Evolutionary conservation across 208 protist genomes (phyloP).

Genomic region (Plasmodiophora brassicae): DNA sequence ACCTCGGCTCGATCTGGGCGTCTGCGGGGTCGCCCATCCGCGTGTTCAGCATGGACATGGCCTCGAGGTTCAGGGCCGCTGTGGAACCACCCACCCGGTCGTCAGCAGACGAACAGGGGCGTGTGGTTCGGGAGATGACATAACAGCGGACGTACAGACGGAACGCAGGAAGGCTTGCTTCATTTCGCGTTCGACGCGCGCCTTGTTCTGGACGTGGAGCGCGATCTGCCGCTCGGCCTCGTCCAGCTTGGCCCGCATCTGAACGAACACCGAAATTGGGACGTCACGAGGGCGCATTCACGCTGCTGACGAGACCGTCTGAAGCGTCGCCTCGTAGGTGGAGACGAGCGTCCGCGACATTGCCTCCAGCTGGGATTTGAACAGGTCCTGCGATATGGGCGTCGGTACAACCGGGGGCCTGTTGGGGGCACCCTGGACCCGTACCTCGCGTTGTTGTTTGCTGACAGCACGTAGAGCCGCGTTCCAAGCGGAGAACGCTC

Average conservation of each 20-base stretch:
- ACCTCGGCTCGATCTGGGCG: too few species aligned
- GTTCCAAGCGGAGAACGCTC: too few species aligned
- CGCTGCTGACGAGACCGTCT: too few species aligned
- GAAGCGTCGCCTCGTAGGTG: background rate
- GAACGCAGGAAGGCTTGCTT: background rate
- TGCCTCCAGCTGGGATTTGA: background rate
- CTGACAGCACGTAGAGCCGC: too few species aligned
- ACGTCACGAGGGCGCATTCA: background rate
- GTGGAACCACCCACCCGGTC: background rate
- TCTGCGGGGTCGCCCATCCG: background rate
- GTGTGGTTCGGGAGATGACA: too few species aligned
- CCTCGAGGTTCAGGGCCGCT: background rate
- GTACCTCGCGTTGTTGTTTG: too few species aligned
- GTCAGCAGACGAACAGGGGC: background rate
- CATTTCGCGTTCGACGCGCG: background rate
- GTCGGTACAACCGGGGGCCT: too few species aligned
- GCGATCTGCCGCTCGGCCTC: background rate
- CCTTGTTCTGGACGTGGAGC: background rate
- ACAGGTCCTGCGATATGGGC: background rate
- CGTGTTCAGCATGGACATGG: background rate
- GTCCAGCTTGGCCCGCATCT: background rate
- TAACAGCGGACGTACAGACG: background rate
- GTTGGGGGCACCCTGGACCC: too few species aligned
- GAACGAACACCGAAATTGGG: background rate
- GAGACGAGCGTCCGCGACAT: background rate